Evolutionary conservation across 1,284 basidiomycete species (phyloP).

Genomic region (Moesziomyces aphidis): DNA sequence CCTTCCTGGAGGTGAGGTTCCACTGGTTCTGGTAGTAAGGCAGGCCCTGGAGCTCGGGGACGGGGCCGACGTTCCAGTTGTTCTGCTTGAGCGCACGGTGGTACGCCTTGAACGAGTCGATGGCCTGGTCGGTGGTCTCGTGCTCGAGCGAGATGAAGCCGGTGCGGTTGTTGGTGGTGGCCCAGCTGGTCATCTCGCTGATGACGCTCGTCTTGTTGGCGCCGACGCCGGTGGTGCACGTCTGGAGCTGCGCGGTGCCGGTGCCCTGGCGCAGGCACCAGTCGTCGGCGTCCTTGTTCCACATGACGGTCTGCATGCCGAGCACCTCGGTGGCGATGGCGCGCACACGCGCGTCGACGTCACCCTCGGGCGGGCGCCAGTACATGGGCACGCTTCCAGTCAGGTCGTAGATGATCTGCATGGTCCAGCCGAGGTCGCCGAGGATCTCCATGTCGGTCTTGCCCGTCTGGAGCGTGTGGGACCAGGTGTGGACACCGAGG

Average conservation of each 20-base stretch:
- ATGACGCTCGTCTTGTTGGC: slow-evolving; percentile 40
- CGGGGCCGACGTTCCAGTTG: slow-evolving; percentile 46
- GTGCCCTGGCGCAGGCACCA: slow-evolving; percentile 60
- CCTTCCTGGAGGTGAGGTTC: slow-evolving; percentile 40
- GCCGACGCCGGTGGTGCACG: slow-evolving; percentile 45
- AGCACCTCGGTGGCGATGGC: slow-evolving; percentile 61
- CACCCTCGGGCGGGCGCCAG: slow-evolving; percentile 62
- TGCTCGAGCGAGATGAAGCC: slow-evolving; percentile 62
- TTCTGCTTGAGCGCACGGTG: slow-evolving; percentile 34
- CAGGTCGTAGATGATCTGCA: slow-evolving; percentile 82
- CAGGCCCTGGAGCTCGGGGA: slow-evolving; percentile 52
- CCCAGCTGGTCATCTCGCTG: slow-evolving; percentile 44
- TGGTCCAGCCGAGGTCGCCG: slow-evolving; percentile 84
- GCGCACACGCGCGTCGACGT: slow-evolving; percentile 62
- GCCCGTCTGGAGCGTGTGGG: slow-evolving; percentile 75
- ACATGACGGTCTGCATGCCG: slow-evolving; percentile 61
- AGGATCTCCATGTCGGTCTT: slow-evolving; percentile 77
- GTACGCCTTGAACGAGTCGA: slow-evolving; percentile 54
- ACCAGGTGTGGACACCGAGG: slow-evolving; percentile 73
- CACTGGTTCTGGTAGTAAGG: slow-evolving; percentile 62
- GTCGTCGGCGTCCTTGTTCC: slow-evolving; percentile 62
- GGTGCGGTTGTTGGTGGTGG: slow-evolving; percentile 31
- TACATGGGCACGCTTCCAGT: slow-evolving; percentile 71
- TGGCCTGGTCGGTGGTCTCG: slow-evolving; percentile 59
- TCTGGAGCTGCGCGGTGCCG: slow-evolving; percentile 52